Base-by-base conservation (phyloP, 202 grass and related monocot species). In the Schoenoplectus triqueter region DNA sequence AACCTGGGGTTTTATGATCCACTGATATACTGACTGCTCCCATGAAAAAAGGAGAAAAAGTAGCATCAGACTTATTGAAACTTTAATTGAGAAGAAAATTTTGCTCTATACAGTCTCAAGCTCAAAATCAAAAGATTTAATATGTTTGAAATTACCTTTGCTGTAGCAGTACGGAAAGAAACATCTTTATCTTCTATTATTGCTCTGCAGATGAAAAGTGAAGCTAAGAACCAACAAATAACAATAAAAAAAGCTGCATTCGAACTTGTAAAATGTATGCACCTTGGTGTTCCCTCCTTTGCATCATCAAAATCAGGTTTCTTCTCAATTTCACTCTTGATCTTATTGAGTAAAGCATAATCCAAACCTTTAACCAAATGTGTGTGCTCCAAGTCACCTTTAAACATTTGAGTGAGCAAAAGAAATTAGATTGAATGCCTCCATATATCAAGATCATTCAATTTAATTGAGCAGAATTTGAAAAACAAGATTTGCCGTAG, bases 351-450 rank as follows among this genome's bases (percentile, higher is more conserved):
- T 86, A 98, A 85, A 91, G 96, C 96, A 91, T 90, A 98, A 87
- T 98, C 96, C 86, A 98, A 91, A 56, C 96, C 96, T 92, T 98
- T 98, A 44, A 98, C 96, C 81, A 98, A 88, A 93, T 98, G 93
- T 69, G 95, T 98, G 73, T 95, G 96, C 87, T 98, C 96, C 93
- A 98, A 86, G 85, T 98, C 93, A 81, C 96, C 96, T 98, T 87
- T 82, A 76, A 86, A 93, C 69, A 89, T 69, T 80, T 40, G 68
- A 19, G 55, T 1, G 67, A 79, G 62, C 20, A 73, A 79, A 79
- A 59, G 11, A 59, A 10, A n/a, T 79, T 45, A 79, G 75, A 44
- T 78, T 42, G 60, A 61, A 41, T 59, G 31, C 22, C 74, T 78
- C 54, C 52, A 78, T 6, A 78, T 60, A 78, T 5, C 52, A 44